Conservation (phyloP, 805 yeast species). For the Candida bentonensis region DNA sequence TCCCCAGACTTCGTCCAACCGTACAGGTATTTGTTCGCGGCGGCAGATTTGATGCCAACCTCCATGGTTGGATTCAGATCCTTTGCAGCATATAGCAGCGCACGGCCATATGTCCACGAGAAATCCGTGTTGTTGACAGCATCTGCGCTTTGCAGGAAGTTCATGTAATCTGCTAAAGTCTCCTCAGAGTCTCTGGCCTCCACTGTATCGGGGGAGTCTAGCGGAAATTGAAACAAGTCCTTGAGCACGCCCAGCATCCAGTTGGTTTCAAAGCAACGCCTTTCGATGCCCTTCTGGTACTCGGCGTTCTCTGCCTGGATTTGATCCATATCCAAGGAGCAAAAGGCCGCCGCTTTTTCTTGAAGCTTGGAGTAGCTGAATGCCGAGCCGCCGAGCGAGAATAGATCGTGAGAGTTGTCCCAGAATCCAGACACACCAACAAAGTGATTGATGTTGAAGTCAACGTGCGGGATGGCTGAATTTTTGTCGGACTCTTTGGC, state of each 20-base stretch:
- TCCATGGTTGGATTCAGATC: constrained; percentile 32
- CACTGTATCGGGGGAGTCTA: constrained; percentile 23
- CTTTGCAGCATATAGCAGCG: constrained; percentile 45
- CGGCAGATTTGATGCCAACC: background rate
- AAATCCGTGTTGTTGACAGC: constrained; percentile 29
- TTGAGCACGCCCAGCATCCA: constrained; percentile 47
- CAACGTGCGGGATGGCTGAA: constrained; percentile 34
- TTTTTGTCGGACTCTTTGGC: background rate
- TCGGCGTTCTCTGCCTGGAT: constrained; percentile 11
- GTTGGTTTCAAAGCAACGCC: constrained; percentile 46
- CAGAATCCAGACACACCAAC: constrained; percentile 58
- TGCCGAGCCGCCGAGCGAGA: constrained; percentile 27
- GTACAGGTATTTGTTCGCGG: background rate
- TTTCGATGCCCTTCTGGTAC: constrained; percentile 22
- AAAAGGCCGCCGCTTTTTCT: constrained; percentile 3
- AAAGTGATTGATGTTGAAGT: constrained; percentile 41
- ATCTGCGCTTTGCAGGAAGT: constrained; percentile 29
- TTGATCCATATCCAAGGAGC: constrained; percentile 6
- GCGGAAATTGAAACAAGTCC: constrained; percentile 45
- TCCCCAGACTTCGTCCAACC: background rate
- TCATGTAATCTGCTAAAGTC: background rate
- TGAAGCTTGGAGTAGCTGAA: constrained; percentile 4
- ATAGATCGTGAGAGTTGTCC: constrained; percentile 38
- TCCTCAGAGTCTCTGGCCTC: background rate
- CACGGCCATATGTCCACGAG: constrained; percentile 48